phyloP scores from a whole-genome alignment of 805 yeast genomes.

The Nadsonia fulvescens region DNA sequence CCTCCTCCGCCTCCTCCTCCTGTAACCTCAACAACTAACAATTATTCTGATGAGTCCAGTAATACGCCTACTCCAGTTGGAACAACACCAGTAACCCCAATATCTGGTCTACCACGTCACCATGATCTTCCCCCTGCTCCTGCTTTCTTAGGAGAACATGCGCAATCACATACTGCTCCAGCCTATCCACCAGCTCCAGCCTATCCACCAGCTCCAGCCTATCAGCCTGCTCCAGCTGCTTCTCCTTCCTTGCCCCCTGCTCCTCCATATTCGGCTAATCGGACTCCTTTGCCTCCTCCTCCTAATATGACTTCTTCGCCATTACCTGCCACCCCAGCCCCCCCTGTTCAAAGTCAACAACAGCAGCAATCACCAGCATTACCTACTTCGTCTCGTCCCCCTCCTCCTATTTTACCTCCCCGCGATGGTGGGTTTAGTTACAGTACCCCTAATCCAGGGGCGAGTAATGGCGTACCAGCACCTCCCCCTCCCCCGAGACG shows the following conservation, averaged over 20 bases:
- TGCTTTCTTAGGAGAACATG: slow-evolving; percentile 4
- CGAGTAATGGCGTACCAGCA: slow-evolving; percentile 6
- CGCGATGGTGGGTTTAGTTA: slow-evolving; percentile 7
- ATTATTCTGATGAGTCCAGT: too few species aligned
- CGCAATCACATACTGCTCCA: slow-evolving; percentile 9
- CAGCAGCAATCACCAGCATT: slow-evolving; percentile 9
- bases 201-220: slow-evolving; percentile 11
- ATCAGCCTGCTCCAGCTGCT: slow-evolving; percentile 5
- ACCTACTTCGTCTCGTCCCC: slow-evolving; percentile 10
- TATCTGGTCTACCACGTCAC: slow-evolving; percentile 5
- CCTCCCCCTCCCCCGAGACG: slow-evolving; percentile 10
- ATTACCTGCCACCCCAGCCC: too few species aligned
- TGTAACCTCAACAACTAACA: slow-evolving; percentile 6
- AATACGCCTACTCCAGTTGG: slow-evolving; percentile 13
- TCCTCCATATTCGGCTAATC: slow-evolving; percentile 10
- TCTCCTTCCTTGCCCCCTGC: slow-evolving; percentile 9
- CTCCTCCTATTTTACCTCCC: slow-evolving; percentile 9
- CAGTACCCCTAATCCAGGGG: slow-evolving; percentile 9
- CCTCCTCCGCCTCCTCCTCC: slow-evolving; percentile 10
- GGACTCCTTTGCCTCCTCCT: slow-evolving; percentile 12
- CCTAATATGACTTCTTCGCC: slow-evolving; percentile 8
- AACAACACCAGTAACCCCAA: slow-evolving; percentile 6
- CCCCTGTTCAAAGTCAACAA: too few species aligned
- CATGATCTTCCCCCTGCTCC: slow-evolving; percentile 6
- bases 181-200: slow-evolving; percentile 9